Evolutionary conservation across 345 rosid species (phyloP), one percentile per base, ranked within the genome.

Genomic region (Hibiscus trionum): DNA sequence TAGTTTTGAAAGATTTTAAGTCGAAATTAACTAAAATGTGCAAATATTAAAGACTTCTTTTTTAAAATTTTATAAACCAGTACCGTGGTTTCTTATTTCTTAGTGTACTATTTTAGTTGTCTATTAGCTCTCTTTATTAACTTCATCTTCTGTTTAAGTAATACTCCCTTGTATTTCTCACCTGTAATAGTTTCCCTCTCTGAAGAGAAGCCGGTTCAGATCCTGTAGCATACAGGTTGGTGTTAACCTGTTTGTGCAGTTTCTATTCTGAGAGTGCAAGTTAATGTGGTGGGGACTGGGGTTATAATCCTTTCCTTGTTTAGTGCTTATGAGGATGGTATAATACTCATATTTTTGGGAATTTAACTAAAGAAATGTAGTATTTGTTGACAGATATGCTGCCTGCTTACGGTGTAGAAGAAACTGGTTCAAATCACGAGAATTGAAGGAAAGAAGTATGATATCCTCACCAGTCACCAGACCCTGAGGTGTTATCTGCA

Each of bases 161-260:
- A 21, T 24, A 71, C 7, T n/a, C n/a, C n/a, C 58, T 26, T 26
- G 47, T 26, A 21, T 21, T 46, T 46, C 33, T 26, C 3, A 6
- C 50, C 17, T 21, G 24, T 21, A 21, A 21, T 21, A 21, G 24
- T 21, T 21, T 21, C 24, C 24, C 24, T 21, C 24, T 21, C 2
- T 33, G 99, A 95, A 86, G 99, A 92, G 91, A 90, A 89, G 88
- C 99, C 97, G 61, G 88, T 91, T 63, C 92, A 77, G 99, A 95
- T 84, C 99, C 99, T 64, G 99, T 95, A 76, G 99, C 99, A 70
- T 95, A 92, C 81, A 90, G 99, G 97, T 95, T 57, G 72, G 81
- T 74, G 65, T 58, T 74, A 27, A 55, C 74, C 27, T 17, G 26
- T 27, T 17, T 65, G 0, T 11, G 31, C 24, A 19, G 59, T 21